Conservation (phyloP, 2,329 filamentous ascomycete genomes). For the Neonectria punicea region DNA sequence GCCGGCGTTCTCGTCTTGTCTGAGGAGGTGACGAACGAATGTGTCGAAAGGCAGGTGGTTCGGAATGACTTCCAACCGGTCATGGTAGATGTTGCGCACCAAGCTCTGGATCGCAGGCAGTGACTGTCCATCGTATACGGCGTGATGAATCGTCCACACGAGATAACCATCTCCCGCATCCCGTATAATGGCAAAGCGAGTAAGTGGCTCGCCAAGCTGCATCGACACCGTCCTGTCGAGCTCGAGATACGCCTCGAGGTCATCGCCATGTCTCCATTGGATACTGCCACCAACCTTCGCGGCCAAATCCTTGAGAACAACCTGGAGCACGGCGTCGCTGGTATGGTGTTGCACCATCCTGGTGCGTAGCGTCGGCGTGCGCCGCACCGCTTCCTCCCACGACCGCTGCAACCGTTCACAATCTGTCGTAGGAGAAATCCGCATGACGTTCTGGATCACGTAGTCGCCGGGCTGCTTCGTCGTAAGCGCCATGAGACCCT, state of each 20-base stretch:
- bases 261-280: constrained; percentile 5
- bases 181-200: constrained; percentile 17
- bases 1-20: background rate
- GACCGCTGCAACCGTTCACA: constrained; percentile 6
- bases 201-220: constrained; percentile 16
- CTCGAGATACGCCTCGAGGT: constrained; percentile 9
- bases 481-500: constrained; percentile 60
- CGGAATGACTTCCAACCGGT: background rate
- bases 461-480: constrained; percentile 21
- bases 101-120: constrained; percentile 16
- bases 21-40: constrained; percentile 12
- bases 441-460: constrained; percentile 16
- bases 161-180: constrained; percentile 14
- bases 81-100: constrained; percentile 15
- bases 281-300: background rate
- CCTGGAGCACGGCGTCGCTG: constrained; percentile 3
- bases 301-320: constrained; percentile 3
- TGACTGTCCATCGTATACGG: constrained; percentile 30
- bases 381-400: constrained; percentile 18
- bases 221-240: constrained; percentile 16
- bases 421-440: background rate
- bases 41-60: background rate
- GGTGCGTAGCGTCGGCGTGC: constrained; percentile 16
- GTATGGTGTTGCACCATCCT: constrained; percentile 14
- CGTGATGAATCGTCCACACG: constrained; percentile 33